Conservation (phyloP, 129 eudicot species). For the Apium graveolens region DNA sequence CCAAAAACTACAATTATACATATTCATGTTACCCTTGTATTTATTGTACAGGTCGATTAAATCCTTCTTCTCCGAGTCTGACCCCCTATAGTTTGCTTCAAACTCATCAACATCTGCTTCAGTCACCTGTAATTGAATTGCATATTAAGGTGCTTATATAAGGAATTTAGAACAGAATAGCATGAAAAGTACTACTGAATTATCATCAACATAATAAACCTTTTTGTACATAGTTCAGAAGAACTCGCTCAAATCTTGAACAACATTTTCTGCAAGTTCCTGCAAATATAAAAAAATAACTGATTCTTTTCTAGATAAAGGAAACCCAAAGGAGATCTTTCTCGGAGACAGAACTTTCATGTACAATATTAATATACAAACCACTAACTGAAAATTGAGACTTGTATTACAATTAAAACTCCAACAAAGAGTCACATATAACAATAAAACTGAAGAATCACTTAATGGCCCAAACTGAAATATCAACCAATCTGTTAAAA, state of each 20-base stretch:
- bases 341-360: neutral
- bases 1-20: too few relatives aligned
- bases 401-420: neutral
- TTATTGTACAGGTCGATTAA: constrained; percentile 67
- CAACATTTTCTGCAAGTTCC: constrained; percentile 95
- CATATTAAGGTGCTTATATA: neutral
- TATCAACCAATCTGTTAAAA: too few relatives aligned
- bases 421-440: too few relatives aligned
- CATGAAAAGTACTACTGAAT: neutral
- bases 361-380: neutral
- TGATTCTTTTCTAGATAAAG: neutral
- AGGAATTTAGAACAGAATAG: neutral
- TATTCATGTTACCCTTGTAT: constrained; percentile 89
- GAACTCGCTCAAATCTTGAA: constrained; percentile 60
- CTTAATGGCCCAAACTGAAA: too few relatives aligned
- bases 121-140: constrained; percentile 49
- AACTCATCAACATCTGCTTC: constrained; percentile 95
- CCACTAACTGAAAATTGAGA: neutral
- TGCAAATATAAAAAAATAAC: constrained; percentile 22
- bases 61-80: constrained; percentile 81
- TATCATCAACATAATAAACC: constrained; percentile 28
- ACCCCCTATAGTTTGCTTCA: constrained; percentile 88
- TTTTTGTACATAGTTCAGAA: constrained; percentile 74
- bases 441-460: too few relatives aligned
- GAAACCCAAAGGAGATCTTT: neutral